Percentiles rank a stretch among this genome's conserved stretches.
Evolutionary conservation across 768 basidiomycete genomes (phyloP).

Genomic region (Termitomyces eurrhizus): DNA sequence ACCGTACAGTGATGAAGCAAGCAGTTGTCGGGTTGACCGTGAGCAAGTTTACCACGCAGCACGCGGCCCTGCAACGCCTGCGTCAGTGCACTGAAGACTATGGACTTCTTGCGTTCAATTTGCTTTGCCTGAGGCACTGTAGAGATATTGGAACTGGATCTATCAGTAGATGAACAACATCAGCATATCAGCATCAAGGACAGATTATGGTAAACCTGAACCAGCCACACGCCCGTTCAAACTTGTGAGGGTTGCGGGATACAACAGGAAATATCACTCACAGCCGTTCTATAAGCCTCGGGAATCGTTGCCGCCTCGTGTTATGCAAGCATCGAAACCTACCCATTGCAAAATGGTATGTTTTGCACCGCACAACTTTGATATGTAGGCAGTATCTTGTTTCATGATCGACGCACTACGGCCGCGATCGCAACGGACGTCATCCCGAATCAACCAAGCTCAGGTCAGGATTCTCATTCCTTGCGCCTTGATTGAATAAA

Average conservation of each 20-base stretch:
- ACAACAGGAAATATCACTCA: background rate
- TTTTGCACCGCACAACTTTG: background rate
- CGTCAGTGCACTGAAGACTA: background rate
- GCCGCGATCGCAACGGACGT: background rate
- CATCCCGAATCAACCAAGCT: background rate
- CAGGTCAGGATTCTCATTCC: background rate
- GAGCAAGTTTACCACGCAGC: conserved; percentile 5
- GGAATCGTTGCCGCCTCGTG: too few species aligned
- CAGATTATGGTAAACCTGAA: background rate
- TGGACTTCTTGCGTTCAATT: too few species aligned
- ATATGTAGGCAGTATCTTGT: background rate
- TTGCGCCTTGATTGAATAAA: background rate
- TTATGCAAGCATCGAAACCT: background rate
- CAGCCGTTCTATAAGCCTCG: background rate
- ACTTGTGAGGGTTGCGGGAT: background rate
- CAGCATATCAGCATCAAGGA: background rate
- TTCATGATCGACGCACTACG: conserved; percentile 1
- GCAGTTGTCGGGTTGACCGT: conserved; percentile 3
- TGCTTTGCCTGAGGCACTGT: too few species aligned
- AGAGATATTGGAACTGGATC: background rate
- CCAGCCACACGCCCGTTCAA: background rate
- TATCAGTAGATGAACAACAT: background rate
- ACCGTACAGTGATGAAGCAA: background rate
- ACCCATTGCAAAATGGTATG: background rate
- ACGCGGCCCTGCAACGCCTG: background rate